Evolutionary conservation across 345 rosid species (phyloP).

Genomic region (Cardamine chenopodiifolia): DNA sequence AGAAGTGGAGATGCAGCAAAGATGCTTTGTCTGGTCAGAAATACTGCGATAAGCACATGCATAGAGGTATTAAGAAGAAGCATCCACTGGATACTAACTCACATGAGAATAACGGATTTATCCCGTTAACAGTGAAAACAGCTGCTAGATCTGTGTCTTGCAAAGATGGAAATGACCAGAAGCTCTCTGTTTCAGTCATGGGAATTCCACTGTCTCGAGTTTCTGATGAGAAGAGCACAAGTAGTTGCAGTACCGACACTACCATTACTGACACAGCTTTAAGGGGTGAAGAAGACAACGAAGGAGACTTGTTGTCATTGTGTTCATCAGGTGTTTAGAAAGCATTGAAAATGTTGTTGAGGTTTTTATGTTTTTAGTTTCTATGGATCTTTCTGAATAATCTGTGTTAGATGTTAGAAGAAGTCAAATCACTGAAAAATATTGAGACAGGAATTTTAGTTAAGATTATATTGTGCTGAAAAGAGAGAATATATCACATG

Average conservation of each 20-base stretch:
- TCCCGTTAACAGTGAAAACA: slow-evolving; percentile 6
- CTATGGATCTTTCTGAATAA: slow-evolving; percentile 11
- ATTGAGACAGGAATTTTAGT: background rate
- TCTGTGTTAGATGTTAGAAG: slow-evolving; percentile 25
- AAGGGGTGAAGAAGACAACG: slow-evolving; percentile 36
- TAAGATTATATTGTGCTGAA: slow-evolving; percentile 13
- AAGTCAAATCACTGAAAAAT: slow-evolving; percentile 3
- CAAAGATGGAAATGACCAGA: slow-evolving; percentile 29
- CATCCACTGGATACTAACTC: slow-evolving; percentile 22
- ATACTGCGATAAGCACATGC: slow-evolving; percentile 64
- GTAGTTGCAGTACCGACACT: slow-evolving; percentile 58
- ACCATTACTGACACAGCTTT: slow-evolving; percentile 55
- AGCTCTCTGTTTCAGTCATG: slow-evolving; percentile 47
- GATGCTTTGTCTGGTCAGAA: slow-evolving; percentile 59
- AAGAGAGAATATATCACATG: background rate
- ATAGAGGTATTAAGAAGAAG: slow-evolving; percentile 64
- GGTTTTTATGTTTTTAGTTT: slow-evolving; percentile 10
- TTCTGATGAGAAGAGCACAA: slow-evolving; percentile 41
- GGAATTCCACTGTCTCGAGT: slow-evolving; percentile 26
- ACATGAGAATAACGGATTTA: slow-evolving; percentile 2
- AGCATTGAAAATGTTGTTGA: slow-evolving; percentile 27
- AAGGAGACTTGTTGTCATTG: slow-evolving; percentile 35
- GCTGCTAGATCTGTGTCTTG: slow-evolving; percentile 18
- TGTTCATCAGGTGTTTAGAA: slow-evolving; percentile 43
- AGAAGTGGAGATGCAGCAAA: slow-evolving; percentile 72